phyloP scores from a whole-genome alignment of 2,329 filamentous ascomycete genomes.

The Stromatinia cepivora region DNA sequence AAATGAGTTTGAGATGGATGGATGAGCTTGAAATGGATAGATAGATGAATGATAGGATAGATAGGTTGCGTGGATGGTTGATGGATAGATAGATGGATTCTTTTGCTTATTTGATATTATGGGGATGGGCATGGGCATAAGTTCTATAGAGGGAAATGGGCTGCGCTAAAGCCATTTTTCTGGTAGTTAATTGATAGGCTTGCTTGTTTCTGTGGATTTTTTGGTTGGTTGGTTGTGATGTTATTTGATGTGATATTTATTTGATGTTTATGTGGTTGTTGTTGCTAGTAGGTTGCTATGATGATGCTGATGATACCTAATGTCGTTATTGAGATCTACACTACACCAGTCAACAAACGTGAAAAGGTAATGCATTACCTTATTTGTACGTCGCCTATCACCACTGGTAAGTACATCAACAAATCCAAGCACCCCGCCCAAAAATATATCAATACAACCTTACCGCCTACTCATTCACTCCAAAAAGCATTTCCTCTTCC shows the following conservation, averaged over 20 bases:
- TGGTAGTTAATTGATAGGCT: slow-evolving; percentile 5
- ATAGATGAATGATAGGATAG: too few relatives aligned
- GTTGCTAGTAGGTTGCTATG: neutral
- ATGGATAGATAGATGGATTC: neutral
- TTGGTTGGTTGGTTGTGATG: neutral
- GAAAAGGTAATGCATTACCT: neutral
- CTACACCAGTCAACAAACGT: neutral
- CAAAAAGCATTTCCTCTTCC: too few relatives aligned
- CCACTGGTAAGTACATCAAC: neutral
- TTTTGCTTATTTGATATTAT: neutral
- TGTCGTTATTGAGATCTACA: neutral
- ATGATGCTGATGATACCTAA: neutral
- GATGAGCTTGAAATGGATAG: neutral
- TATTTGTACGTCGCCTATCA: neutral
- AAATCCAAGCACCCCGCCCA: neutral
- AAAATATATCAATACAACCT: too few relatives aligned
- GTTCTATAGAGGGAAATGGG: slow-evolving; percentile 8
- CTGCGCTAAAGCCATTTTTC: slow-evolving; percentile 8
- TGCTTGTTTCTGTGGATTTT: neutral
- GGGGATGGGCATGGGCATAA: neutral
- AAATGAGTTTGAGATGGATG: neutral
- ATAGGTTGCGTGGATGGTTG: neutral
- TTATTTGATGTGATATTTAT: neutral
- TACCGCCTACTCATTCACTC: too few relatives aligned
- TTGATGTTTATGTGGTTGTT: neutral